Percentiles rank a stretch among this genome's conserved stretches.
These are phyloP conservation scores for Sugiyamaella castrensis DNA, from an alignment of 1,139 yeast species.

Conservation along the genomic window DNA sequence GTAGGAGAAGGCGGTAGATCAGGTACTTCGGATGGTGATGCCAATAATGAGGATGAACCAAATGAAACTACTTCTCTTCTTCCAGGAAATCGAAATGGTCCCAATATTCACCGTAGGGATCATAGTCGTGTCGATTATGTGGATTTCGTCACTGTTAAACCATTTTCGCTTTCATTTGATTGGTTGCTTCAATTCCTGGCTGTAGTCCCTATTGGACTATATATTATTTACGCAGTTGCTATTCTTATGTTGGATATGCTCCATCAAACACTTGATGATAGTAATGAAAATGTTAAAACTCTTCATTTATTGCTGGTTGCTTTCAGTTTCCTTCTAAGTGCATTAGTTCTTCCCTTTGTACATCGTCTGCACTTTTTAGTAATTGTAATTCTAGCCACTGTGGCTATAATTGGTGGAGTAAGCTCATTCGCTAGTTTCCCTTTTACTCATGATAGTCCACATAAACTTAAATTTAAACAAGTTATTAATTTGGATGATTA, in stretches of 20 bases:
- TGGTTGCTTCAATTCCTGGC: conserved; percentile 75
- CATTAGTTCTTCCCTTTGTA: conserved; percentile 67
- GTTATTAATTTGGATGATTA: conserved; percentile 44
- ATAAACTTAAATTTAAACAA: conserved; percentile 69
- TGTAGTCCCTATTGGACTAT: conserved; percentile 62
- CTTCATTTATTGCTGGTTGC: conserved; percentile 47
- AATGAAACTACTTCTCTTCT: conserved; percentile 11
- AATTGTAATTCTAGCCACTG: conserved; percentile 41
- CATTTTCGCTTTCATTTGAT: conserved; percentile 50
- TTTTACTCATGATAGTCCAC: conserved; percentile 57
- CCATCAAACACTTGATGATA: conserved; percentile 69
- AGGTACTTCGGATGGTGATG: neutral
- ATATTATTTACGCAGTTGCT: conserved; percentile 47
- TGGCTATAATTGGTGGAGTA: conserved; percentile 42
- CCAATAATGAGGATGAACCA: conserved; percentile 10
- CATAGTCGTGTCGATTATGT: neutral
- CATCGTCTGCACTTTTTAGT: conserved; percentile 61
- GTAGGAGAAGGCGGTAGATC: neutral
- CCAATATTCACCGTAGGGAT: neutral
- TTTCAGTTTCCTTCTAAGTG: conserved; percentile 45
- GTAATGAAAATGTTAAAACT: conserved; percentile 44
- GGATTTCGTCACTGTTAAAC: conserved; percentile 10
- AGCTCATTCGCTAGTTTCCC: conserved; percentile 46
- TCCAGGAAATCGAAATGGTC: neutral
- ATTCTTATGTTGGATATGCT: conserved; percentile 57